phyloP scores from a whole-genome alignment of 2,329 filamentous ascomycete genomes.

The Teratosphaeria nubilosa region DNA sequence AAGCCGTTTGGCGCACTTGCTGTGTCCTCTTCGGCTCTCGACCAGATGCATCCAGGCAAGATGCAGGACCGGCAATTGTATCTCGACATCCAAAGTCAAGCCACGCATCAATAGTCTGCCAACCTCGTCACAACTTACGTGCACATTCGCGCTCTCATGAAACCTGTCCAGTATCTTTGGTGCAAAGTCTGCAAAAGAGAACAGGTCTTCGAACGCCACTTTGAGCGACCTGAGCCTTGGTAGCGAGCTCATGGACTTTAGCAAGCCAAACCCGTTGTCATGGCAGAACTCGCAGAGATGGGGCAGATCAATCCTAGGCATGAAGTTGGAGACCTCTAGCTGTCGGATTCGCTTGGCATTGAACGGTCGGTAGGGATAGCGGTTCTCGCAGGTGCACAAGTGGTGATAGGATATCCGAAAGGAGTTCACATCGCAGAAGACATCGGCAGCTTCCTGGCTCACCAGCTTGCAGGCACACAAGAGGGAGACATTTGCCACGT shows the following conservation, averaged over 20 bases:
- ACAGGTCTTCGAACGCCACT: not conserved
- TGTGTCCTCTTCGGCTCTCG: not conserved
- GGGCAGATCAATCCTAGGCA: not conserved
- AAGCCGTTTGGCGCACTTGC: not conserved
- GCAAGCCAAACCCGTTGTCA: slow-evolving; percentile 1
- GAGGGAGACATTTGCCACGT: not conserved
- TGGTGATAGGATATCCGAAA: slow-evolving; percentile 4
- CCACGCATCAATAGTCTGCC: not conserved
- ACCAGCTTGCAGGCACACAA: slow-evolving; percentile 1
- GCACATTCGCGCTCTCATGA: not conserved
- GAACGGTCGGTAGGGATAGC: not conserved
- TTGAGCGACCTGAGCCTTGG: not conserved
- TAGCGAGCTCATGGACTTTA: not conserved
- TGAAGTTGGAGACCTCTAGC: slow-evolving; percentile 3
- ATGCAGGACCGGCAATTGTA: slow-evolving; percentile 1
- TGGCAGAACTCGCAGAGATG: slow-evolving; percentile 3
- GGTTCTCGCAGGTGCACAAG: slow-evolving; percentile 4
- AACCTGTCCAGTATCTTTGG: not conserved
- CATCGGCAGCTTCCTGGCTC: not conserved
- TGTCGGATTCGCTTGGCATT: not conserved
- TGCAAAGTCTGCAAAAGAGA: not conserved
- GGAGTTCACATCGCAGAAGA: slow-evolving; percentile 1
- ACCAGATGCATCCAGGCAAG: slow-evolving; percentile 2
- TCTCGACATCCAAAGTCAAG: not conserved
- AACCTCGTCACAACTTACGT: slow-evolving; percentile 1